These are phyloP conservation scores for Puccinellia tenuiflora DNA, from an alignment of 176 grass and related monocot genomes.

Conservation along the genomic window DNA sequence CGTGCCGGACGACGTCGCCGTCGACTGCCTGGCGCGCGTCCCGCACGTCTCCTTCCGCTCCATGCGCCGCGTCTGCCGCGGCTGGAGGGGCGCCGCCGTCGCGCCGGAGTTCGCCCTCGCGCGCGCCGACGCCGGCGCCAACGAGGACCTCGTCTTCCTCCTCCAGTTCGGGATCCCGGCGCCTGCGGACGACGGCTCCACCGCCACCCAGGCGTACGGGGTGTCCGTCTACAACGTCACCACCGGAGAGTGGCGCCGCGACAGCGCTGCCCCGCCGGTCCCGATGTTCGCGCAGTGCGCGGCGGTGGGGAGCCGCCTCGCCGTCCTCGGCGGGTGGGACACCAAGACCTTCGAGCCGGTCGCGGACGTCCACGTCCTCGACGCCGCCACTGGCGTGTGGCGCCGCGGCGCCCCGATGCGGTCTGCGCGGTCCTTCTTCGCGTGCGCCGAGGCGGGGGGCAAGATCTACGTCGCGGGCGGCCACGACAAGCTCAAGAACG, in stretches of 20 bases:
- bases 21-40: conserved; percentile 82
- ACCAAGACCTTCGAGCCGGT: conserved; percentile 65
- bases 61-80: conserved; percentile 60
- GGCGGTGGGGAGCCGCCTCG: conserved; percentile 35
- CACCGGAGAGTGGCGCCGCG: conserved; percentile 54
- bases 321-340: conserved; percentile 74
- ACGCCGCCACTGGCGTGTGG: conserved; percentile 50
- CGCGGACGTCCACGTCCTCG: conserved; percentile 64
- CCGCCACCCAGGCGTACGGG: conserved; percentile 4
- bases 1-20: conserved; percentile 76
- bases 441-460: conserved; percentile 49
- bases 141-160: conserved; percentile 36
- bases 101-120: conserved; percentile 31
- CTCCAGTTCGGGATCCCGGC: conserved; percentile 40
- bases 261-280: conserved; percentile 28
- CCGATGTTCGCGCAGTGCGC: conserved; percentile 65
- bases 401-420: conserved; percentile 31
- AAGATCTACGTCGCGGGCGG: conserved; percentile 75
- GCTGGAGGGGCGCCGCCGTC: conserved; percentile 44
- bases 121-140: conserved; percentile 27
- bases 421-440: conserved; percentile 50
- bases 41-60: conserved; percentile 44
- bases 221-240: conserved; percentile 60
- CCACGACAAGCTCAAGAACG: conserved; percentile 91
- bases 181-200: not conserved